A percentile compares a stretch with the other conserved stretches of the same genome.
Conservation (phyloP, 257 asterid genomes). For the Buddleja alternifolia region DNA sequence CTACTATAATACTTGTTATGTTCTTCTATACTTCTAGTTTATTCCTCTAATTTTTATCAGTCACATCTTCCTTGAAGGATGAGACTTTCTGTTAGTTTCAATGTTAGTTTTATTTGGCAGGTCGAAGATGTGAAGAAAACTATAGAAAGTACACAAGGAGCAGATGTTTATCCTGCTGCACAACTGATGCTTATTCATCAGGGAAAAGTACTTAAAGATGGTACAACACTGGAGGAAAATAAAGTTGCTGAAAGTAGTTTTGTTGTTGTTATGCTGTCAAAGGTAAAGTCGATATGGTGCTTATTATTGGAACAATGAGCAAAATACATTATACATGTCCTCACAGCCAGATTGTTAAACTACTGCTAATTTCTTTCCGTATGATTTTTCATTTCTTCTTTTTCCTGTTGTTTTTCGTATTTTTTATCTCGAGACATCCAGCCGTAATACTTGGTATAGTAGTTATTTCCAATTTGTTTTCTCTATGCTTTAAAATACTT, state of each 20-base stretch:
- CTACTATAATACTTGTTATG: background rate
- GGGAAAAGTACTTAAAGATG: constrained; percentile 83
- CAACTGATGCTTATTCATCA: constrained; percentile 76
- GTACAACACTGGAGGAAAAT: constrained; percentile 67
- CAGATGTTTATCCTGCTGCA: constrained; percentile 70
- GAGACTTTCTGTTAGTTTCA: background rate
- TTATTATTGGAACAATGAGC: background rate
- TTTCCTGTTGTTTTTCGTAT: background rate
- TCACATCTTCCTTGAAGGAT: background rate
- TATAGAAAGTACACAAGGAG: constrained; percentile 68
- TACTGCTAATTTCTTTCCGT: background rate
- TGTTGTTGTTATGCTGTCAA: constrained; percentile 67
- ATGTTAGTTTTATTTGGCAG: constrained; percentile 35
- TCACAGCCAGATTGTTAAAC: background rate
- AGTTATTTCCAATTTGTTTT: background rate
- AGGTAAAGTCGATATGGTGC: constrained; percentile 48
- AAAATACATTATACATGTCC: background rate
- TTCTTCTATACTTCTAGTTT: background rate
- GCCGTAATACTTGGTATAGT: background rate
- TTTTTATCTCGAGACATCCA: too few species aligned
- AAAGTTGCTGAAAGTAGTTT: constrained; percentile 71
- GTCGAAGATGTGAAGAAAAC: constrained; percentile 72
- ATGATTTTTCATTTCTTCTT: background rate
- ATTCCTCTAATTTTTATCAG: background rate
- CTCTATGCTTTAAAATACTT: background rate